Evolutionary conservation across 2,329 filamentous ascomycete species (phyloP), one percentile per base, ranked within the genome.

Genomic region (Dendrostoma leiphaemia): DNA sequence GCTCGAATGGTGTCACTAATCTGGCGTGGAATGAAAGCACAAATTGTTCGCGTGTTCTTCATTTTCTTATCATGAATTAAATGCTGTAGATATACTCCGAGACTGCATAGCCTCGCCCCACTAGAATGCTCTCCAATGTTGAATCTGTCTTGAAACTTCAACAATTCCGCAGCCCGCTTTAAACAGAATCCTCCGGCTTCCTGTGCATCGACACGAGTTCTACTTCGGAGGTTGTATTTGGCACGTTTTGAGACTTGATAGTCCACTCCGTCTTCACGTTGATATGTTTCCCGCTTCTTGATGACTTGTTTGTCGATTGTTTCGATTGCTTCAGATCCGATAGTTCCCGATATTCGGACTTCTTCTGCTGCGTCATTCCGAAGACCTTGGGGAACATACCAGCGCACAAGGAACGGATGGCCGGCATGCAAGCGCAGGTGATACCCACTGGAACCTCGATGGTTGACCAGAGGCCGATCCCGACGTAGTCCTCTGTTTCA

Each of bases 391-490:
- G 67, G 32, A 64, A 61, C 17, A 63, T 35, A 3, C 62, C 51
- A 40, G 63, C 62, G 34, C 69, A 61, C 17, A 70, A 63, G 0
- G 65, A 65, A 21, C 67, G 64, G 6, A 67, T 59, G 10, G 67
- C 64, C 8, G 67, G 68, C 62, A 70, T 63, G 57, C 67, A 69
- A 1, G 66, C 66, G 47, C 66, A 67, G 29, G 67, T 65, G 23
- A 69, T 62, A 10, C 66, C 64, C 1, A 69, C 63, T 1, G 64
- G 63, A 7, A 69, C 65, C 53, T 70, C 68, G 55, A 69, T 63
- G 7, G 67, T 67, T 1, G 67, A 69, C 65, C 67, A 70, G 55
- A 58, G 58, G 9, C 58, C 58, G 37, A 58, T 49, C 43, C 56
- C 58, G 17, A 56, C 53, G 47, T 60, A 60, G 38, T 58, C 56